Base-by-base conservation (phyloP, 345 rosid genomes). In the Citrus maxima region DNA sequence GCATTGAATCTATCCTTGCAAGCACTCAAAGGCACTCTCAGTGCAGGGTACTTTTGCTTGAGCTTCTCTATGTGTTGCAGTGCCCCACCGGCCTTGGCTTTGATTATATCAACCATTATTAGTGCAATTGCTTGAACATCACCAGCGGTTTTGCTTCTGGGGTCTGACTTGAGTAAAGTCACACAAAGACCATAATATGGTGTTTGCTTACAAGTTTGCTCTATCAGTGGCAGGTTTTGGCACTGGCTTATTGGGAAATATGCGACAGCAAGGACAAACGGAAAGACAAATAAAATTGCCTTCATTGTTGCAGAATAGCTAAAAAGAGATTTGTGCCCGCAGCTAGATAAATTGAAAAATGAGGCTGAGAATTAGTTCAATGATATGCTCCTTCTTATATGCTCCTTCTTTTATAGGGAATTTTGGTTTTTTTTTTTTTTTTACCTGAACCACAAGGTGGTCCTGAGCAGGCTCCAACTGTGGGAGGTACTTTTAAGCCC, bases 71-170 rank as follows among this genome's bases (percentile, higher is more conserved):
- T 70, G n/a, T 40, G 22, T 2, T 56, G 24, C 18, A 42, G 1
- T 5, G 80, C 22, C 2, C 4, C 8, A 2, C 56, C 40, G 14
- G 70, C 38, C 59, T 51, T 71, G 3, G 37, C 18, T 30, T 64
- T 35, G 22, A 78, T 3, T 14, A 18, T 4, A 18, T 42, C 55
- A 0, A 67, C 79, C 56, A 67, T 49, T 34, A 82, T 72, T 8
- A 59, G 77, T 2, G 77, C 79, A 2, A 78, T 28, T 2, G 37
- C 55, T 16, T 2, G 40, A 2, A 65, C 46, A 32, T 82, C 82
- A 8, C 80, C 82, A 0, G 82, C 85, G 0, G 9, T 70, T 28
- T 56, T 4, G 18, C 82, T 75, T 55, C 79, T 76, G 6, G 85
- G 83, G 32, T 79, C 79, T 8, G 82, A 64, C 25, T 37, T 21